Base-by-base conservation (phyloP, 345 rosid species). In the Pistacia atlantica region DNA sequence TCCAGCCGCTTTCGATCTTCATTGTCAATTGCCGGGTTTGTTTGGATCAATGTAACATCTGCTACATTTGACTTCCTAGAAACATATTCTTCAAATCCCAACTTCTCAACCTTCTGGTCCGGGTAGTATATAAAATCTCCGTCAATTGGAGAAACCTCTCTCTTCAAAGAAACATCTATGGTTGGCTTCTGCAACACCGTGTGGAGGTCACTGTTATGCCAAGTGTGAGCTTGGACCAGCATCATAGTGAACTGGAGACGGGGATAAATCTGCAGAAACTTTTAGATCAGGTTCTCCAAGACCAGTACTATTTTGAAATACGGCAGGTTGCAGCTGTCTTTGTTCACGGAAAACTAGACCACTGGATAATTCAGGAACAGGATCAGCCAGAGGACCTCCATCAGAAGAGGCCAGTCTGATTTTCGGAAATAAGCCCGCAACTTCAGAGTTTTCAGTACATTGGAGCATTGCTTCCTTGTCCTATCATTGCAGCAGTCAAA, bases 331-430 rank as follows among this genome's bases (percentile, higher is more conserved):
- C 66, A 78, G 25, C 48, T 1, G 48, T 37, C 25, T 54, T 17
- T 73, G 69, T 75, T 84, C 84, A 77, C 28, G 48, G 51, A 13
- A 17, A 72, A 67, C 37, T 45, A 80, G 69, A 37, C 14, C 71
- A 75, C 67, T 82, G 20, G 73, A 71, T 79, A 86, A 68, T 60
- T 76, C 86, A 68, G 85, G 64, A 14, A 75, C 42, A 51, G 75
- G 72, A 82, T 63, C 77, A 71, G 77, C 78, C 35, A 31, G 63
- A 66, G 75, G 75, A 74, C 77, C 69, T 71, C 76, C 86, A 72
- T 45, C 78, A 57, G 28, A 28, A 37, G 68, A 63, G 48, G 42
- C 81, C 33, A 38, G 59, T 59, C 20, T 46, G 63, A 45, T 49
- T 63, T 66, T 75, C 31, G 79, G 67, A 69, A 72, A 54, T 55